Base-by-base conservation (phyloP, 306 rosid species). In the Crataegus laevigata region DNA sequence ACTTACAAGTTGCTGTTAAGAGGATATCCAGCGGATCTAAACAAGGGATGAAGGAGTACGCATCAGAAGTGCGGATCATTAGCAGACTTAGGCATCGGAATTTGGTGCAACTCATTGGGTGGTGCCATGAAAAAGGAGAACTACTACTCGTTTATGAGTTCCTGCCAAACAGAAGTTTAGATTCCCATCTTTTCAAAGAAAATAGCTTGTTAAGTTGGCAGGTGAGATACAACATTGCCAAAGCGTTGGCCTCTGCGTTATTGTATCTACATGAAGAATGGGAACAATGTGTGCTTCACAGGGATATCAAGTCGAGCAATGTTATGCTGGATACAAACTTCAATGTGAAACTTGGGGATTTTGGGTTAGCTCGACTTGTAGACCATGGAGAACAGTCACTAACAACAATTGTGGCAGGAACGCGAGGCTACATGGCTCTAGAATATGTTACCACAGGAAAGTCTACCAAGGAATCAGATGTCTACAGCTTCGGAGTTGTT, bases 1-100 rank as follows among this genome's bases (percentile, higher is more conserved):
- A 83, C 29, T 63, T 74, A 18, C 40, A 75, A 54, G 87, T 80
- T 64, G 87, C 85, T 18, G 75, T 86, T 8, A 86, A 86, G 69
- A 32, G 10, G 69, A 34, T 64, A 10, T 64, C 69, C 21, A 32
- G 13, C 11, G 14, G 25, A 19, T 64, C 69, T 34, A 32, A 11
- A 64, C 87, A 86, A 52, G 89, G 82, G 18, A 30, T 52, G 51
- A 63, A 77, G 42, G 85, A 83, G 72, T 86, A 77, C 26, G 64
- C 36, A 11, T 38, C 87, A 43, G 85, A 86, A 80, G 85, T 86
- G 36, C 68, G 18, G 38, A 75, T 51, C 22, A 78, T 83, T 22
- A 68, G 85, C 61, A 63, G 69, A 28, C 25, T 86, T 59, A 78
- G 87, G n/a, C 25, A 54, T 54, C 25, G 11, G 22, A 54, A 54